Conservation (phyloP, 495 filamentous ascomycete species). For the Echria macrotheca region DNA sequence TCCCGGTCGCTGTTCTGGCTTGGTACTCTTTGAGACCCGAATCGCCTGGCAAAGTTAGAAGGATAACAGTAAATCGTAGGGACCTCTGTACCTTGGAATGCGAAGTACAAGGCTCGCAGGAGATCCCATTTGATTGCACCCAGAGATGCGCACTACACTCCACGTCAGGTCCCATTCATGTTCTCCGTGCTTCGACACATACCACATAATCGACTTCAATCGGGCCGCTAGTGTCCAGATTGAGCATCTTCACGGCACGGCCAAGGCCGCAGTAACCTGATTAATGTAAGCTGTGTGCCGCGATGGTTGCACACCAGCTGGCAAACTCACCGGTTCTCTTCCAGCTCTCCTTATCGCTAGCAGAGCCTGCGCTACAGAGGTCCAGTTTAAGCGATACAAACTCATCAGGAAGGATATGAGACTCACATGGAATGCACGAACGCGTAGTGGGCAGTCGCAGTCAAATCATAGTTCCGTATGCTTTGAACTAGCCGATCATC, state of each 20-base stretch:
- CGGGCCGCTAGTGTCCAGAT: constrained; percentile 40
- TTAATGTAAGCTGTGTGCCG: not conserved
- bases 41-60: constrained; percentile 43
- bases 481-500: constrained; percentile 55
- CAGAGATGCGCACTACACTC: constrained; percentile 63
- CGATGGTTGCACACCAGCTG: no score
- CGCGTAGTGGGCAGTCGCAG: constrained; percentile 56
- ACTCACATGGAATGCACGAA: constrained; percentile 75
- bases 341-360: constrained; percentile 45
- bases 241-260: constrained; percentile 52
- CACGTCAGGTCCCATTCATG: not conserved
- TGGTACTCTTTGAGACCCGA: constrained; percentile 52
- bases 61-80: not conserved
- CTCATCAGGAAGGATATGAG: not conserved
- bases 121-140: constrained; percentile 67
- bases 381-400: constrained; percentile 2
- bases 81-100: constrained; percentile 56
- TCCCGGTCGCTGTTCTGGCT: constrained; percentile 33
- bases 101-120: constrained; percentile 65
- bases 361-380: constrained; percentile 43
- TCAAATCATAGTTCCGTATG: constrained; percentile 68
- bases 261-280: constrained; percentile 60
- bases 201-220: constrained; percentile 59
- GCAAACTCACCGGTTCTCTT: constrained; percentile 54
- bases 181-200: constrained; percentile 11